These are phyloP conservation scores for Suillus lakei DNA, from an alignment of 768 basidiomycete species.

Conservation along the genomic window DNA sequence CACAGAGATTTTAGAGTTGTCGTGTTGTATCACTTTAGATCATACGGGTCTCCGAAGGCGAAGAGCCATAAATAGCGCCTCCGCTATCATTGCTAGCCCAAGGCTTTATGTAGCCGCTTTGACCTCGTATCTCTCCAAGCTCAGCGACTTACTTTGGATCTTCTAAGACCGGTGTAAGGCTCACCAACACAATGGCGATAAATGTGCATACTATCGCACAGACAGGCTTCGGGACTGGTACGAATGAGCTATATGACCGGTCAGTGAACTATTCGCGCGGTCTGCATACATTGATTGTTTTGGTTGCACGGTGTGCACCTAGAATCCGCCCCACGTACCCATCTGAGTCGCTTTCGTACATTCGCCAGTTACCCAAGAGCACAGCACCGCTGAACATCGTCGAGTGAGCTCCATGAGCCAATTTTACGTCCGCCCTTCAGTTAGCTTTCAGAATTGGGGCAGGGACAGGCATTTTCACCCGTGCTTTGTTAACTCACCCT, in stretches of 20 bases:
- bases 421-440: background rate
- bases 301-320: constrained; percentile 9
- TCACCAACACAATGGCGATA: constrained; percentile 31
- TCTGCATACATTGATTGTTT: background rate
- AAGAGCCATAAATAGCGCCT: background rate
- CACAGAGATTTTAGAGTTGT: background rate
- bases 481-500: constrained; percentile 71
- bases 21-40: background rate
- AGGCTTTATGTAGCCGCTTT: background rate
- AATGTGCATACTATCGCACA: constrained; percentile 68
- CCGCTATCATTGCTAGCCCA: background rate
- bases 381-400: constrained; percentile 60
- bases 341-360: constrained; percentile 57
- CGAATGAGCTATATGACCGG: constrained; percentile 84
- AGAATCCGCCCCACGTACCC: constrained; percentile 89
- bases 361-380: constrained; percentile 55
- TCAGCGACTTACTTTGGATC: background rate
- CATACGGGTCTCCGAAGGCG: constrained; percentile 1
- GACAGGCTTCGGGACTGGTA: constrained; percentile 76
- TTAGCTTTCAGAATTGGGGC: constrained; percentile 63
- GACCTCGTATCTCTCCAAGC: constrained; percentile 17
- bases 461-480: constrained; percentile 90
- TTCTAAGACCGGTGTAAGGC: background rate
- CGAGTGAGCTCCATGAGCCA: constrained; percentile 56
- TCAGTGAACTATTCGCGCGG: constrained; percentile 27